Evolutionary conservation across 345 rosid genomes (phyloP).

Genomic region (Hevea brasiliensis): DNA sequence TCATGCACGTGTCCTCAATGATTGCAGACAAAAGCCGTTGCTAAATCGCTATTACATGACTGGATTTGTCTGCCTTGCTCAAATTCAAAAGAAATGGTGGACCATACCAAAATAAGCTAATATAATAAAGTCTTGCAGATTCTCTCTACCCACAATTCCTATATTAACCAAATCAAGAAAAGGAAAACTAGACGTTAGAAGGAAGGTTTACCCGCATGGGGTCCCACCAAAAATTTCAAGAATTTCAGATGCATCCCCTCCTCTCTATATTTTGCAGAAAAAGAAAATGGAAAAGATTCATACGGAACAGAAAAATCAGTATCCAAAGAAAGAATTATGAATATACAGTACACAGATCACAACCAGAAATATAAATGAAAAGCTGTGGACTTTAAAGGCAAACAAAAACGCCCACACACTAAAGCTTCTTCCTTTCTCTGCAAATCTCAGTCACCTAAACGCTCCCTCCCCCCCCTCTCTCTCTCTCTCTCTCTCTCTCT

Average conservation of each 20-base stretch:
- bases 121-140: slow-evolving; percentile 6
- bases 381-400: neutral
- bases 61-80: neutral
- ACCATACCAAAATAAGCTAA: neutral
- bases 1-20: neutral
- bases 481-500: neutral
- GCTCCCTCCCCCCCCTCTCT: neutral
- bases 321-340: neutral
- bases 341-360: too few species aligned
- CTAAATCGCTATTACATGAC: slow-evolving; percentile 9
- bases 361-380: neutral
- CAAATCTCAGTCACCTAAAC: neutral
- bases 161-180: neutral
- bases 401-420: neutral
- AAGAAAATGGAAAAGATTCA: neutral
- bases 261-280: neutral
- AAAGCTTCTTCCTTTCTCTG: slow-evolving; percentile 4
- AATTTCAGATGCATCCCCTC: slow-evolving; percentile 3
- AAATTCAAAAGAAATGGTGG: slow-evolving; percentile 17
- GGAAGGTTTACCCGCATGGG: slow-evolving; percentile 17
- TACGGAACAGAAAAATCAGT: neutral
- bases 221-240: slow-evolving; percentile 9
- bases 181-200: slow-evolving; percentile 43
- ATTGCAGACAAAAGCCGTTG: slow-evolving; percentile 32
- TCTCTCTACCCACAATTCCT: neutral